Percentiles rank a stretch among this genome's conserved stretches.
These are phyloP conservation scores for Teratosphaeria nubilosa DNA, from an alignment of 2,329 filamentous ascomycete genomes.

Conservation along the genomic window DNA sequence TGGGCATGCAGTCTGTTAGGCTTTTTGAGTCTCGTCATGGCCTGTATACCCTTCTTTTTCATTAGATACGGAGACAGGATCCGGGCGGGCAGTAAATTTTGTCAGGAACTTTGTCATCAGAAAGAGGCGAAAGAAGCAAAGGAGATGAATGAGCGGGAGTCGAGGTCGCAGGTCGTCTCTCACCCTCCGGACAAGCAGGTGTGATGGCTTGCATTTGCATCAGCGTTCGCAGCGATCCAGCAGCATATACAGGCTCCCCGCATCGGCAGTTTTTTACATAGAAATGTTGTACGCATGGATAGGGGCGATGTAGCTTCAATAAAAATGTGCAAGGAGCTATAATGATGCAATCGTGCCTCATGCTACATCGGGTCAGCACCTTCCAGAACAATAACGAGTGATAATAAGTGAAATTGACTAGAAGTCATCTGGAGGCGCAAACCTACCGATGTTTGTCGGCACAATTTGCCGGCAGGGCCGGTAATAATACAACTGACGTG, in stretches of 20 bases:
- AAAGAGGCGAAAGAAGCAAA: constrained; percentile 27
- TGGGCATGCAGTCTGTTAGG: constrained; percentile 50
- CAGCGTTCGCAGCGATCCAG: background rate
- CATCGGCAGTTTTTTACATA: too few species aligned
- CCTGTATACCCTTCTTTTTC: constrained; percentile 50
- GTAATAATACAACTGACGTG: background rate
- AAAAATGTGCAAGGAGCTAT: background rate
- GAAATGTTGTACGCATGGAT: too few species aligned
- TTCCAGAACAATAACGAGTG: background rate
- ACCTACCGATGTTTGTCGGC: background rate
- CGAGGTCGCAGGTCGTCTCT: constrained; percentile 1
- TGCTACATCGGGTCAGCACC: background rate
- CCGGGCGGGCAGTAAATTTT: constrained; percentile 50
- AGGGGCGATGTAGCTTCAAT: background rate
- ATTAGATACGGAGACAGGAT: constrained; percentile 45
- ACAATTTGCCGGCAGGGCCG: background rate
- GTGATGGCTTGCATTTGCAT: constrained; percentile 2
- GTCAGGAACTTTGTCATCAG: constrained; percentile 46
- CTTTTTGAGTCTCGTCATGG: constrained; percentile 40
- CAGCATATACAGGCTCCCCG: background rate
- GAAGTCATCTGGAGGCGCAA: background rate
- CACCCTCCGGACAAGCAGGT: constrained; percentile 13
- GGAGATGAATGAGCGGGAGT: background rate
- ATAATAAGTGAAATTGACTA: background rate
- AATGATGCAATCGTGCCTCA: background rate